Base-by-base conservation (phyloP, 768 basidiomycete species). In the Strobilomyces confusus region DNA sequence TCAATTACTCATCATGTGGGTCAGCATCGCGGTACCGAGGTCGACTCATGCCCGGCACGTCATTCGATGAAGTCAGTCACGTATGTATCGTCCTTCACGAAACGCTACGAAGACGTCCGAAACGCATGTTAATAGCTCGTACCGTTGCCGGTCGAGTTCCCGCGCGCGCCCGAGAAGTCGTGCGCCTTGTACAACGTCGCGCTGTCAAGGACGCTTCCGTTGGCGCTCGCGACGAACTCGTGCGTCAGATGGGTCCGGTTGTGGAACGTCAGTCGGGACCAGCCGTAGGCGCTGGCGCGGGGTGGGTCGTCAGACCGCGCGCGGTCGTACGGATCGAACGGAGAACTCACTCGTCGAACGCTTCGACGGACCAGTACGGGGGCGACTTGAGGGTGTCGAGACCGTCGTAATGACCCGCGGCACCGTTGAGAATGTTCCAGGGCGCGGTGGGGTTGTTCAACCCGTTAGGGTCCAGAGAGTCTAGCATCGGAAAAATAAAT, bases 241-340 rank as follows among this genome's bases (percentile, higher is more conserved):
- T 67, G 65, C 4, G 65, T 68, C 36, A 67, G 53, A 23, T 67
- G 65, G 9, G 66, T 67, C 29, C 62, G 58, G 33, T 67, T 68
- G 49, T 68, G 66, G 58, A 67, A 66, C 30, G 59, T 68, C 37
- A 68, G 41, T 23, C 63, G 58, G 19, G 65, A 67, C 65, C 65
- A 67, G 32, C 65, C 65, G 19, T 67, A 67, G 2, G 61, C 15
- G 12, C 65, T 54, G 26, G 9, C 34, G 15, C 17, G 30, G 3
- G n/a, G 4, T 8, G 15, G 5, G n/a, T 29, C 44, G 19, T 44
- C 26, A 44, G 29, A 17, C 12, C n/a, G 25, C 12, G 29, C 20
- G 26, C 25, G 8, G n/a, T n/a, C n/a, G n/a, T n/a, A n/a, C n/a
- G 3, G 15, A 17, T 17, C 34, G 15, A 36, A 6, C 34, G 30